phyloP scores from a whole-genome alignment of 306 rosid genomes.

The Phaseolus lunatus region DNA sequence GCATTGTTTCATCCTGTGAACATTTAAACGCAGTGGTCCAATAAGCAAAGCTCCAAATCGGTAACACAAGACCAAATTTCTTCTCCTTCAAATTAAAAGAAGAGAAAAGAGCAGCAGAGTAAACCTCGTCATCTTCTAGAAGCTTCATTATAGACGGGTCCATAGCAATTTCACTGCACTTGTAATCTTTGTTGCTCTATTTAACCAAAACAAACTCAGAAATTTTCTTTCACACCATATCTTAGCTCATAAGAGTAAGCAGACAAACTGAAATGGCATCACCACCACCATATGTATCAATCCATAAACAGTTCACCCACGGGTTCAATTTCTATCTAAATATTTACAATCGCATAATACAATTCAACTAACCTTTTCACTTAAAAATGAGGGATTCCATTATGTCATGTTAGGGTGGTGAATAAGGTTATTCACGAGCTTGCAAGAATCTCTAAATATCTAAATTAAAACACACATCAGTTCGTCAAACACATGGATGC shows the following conservation, averaged over 20 bases:
- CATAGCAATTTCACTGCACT: conserved; percentile 49
- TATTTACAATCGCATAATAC: background rate
- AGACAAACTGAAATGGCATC: conserved; percentile 21
- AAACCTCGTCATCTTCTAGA: conserved; percentile 89
- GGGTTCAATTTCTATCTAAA: background rate
- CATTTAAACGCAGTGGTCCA: background rate
- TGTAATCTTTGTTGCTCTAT: conserved; percentile 10
- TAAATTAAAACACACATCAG: background rate
- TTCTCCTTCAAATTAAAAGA: conserved; percentile 1
- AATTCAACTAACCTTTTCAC: conserved; percentile 4
- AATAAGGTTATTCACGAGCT: background rate
- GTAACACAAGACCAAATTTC: background rate
- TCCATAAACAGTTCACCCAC: background rate
- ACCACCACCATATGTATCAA: background rate
- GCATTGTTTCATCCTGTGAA: conserved; percentile 82
- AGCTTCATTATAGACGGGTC: conserved; percentile 86
- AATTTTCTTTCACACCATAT: background rate
- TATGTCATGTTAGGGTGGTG: background rate
- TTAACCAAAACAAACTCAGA: conserved; percentile 5
- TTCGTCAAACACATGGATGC: conserved; percentile 8
- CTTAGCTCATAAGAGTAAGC: conserved; percentile 25
- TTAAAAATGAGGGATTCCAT: conserved; percentile 3
- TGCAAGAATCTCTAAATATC: background rate
- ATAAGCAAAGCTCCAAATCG: background rate
- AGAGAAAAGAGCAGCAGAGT: background rate